A percentile compares a stretch with the other conserved stretches of the same genome.
Conservation (phyloP, 495 filamentous ascomycete species). For the Penicillium taxi region DNA sequence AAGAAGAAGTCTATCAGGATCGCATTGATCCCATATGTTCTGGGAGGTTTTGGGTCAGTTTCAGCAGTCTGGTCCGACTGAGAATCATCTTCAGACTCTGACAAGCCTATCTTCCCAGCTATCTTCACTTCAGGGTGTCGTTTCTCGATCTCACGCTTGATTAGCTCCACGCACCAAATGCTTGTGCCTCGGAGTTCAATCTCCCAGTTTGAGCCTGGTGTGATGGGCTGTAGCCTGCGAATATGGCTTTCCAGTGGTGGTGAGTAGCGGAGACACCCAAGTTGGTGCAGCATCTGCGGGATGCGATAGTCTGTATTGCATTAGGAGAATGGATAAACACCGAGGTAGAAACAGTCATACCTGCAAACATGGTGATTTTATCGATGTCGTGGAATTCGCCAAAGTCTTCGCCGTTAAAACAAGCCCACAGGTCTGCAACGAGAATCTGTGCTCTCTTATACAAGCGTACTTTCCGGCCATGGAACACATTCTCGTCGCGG, state of each 20-base stretch:
- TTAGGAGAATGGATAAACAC: constrained; percentile 1
- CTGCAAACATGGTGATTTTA: constrained; percentile 94
- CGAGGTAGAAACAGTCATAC: constrained; percentile 21
- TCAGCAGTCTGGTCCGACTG: constrained; percentile 3
- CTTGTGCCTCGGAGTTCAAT: constrained; percentile 80
- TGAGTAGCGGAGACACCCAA: constrained; percentile 77
- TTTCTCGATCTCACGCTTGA: constrained; percentile 70
- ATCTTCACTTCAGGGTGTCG: constrained; percentile 55
- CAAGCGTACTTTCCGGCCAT: constrained; percentile 66
- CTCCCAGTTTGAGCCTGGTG: constrained; percentile 72
- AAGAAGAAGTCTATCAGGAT: constrained; percentile 94
- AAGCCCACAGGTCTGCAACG: constrained; percentile 91
- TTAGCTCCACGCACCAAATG: constrained; percentile 90
- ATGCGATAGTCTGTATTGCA: constrained; percentile 71
- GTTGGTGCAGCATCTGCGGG: constrained; percentile 80
- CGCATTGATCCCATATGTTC: constrained; percentile 57
- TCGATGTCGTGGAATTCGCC: constrained; percentile 88
- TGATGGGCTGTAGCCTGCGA: constrained; percentile 50
- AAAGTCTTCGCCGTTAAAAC: constrained; percentile 71
- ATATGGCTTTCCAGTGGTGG: constrained; percentile 69
- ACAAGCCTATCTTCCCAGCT: constrained; percentile 6
- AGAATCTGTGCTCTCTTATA: constrained; percentile 94
- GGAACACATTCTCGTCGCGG: constrained; percentile 67
- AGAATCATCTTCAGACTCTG: constrained; percentile 2
- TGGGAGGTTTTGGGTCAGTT: constrained; percentile 14